Evolutionary conservation across 78 protist genomes (phyloP), one percentile per base, ranked within the genome.

Genomic region (Parvularia atlantis): DNA sequence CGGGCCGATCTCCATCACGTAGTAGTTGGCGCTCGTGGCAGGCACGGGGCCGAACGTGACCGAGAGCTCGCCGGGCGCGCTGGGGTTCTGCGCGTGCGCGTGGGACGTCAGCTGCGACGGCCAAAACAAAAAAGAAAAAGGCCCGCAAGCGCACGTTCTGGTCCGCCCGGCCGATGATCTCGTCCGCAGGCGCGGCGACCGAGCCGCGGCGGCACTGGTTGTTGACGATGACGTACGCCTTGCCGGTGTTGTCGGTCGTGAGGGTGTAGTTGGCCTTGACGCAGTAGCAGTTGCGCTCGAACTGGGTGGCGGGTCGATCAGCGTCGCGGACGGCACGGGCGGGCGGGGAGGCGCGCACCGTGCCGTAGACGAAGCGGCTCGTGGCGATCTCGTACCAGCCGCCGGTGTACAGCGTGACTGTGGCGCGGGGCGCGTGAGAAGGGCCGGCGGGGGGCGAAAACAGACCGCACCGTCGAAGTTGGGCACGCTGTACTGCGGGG

Each of bases 371-470:
- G 17, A 50, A 50, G 28, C 28, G 14, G 54, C 28, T 50, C 28
- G 54, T 50, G 54, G 54, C 54, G 17, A 50, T 50, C 54, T 50
- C 54, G 54, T 50, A 50, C 54, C 54, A 50, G 54, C 54, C 28
- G 54, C 54, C 54, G 14, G 54, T 50, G 28, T 14, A 50, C 17
- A 17, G 54, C 14, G 54, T 14, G 54, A 17, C 14, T 14, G 54
- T 20, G 54, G 54, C 17, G 54, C 17, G 14, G 54, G 54, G 14
- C 54, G n/a, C n/a, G n/a, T n/a, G n/a, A n/a, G n/a, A n/a, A n/a
- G n/a, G n/a, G n/a, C n/a, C n/a, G n/a, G n/a, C n/a, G n/a, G n/a
- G n/a, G n/a, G n/a, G n/a, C n/a, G n/a, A n/a, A n/a, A n/a, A n/a
- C n/a, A n/a, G n/a, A n/a, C n/a, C n/a, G n/a, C n/a, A n/a, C n/a